Percentiles rank a stretch among this genome's conserved stretches.
Conservation (phyloP, 176 grass and related monocot genomes). For the Elymus sibiricus region DNA sequence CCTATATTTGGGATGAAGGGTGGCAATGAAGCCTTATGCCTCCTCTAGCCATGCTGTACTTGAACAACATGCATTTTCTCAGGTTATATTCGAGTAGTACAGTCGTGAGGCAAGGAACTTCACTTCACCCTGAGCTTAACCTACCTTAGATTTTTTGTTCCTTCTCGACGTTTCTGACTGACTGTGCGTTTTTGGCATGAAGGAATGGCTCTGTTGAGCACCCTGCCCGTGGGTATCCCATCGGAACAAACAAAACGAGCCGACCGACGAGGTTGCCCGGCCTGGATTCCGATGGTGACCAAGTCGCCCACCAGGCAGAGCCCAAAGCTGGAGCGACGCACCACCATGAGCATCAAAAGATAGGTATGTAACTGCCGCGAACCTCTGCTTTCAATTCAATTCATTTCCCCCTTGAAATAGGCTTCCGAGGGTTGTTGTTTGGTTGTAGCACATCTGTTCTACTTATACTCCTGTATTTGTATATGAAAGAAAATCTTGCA, state of each 20-base stretch:
- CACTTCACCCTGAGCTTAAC: background rate
- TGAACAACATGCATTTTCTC: too few species aligned
- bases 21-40: too few species aligned
- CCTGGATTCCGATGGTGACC: conserved; percentile 28
- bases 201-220: conserved; percentile 64
- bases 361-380: conserved; percentile 38
- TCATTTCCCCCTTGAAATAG: background rate
- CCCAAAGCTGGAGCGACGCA: conserved; percentile 55
- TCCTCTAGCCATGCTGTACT: too few species aligned
- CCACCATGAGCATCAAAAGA: conserved; percentile 36
- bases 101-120: conserved; percentile 11
- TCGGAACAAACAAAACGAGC: conserved; percentile 33
- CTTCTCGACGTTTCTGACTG: background rate
- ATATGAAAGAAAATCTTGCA: too few species aligned
- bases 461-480: too few species aligned
- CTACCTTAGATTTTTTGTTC: background rate
- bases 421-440: too few species aligned
- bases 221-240: conserved; percentile 37
- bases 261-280: conserved; percentile 31
- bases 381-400: background rate
- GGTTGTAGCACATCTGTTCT: too few species aligned
- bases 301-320: conserved; percentile 63
- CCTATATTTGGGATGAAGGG: too few species aligned
- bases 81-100: conserved; percentile 47
- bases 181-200: conserved; percentile 33